Evolutionary conservation across 148 eudicot species (phyloP), one percentile per base, ranked within the genome.

Genomic region (Mesembryanthemum crystallinum): DNA sequence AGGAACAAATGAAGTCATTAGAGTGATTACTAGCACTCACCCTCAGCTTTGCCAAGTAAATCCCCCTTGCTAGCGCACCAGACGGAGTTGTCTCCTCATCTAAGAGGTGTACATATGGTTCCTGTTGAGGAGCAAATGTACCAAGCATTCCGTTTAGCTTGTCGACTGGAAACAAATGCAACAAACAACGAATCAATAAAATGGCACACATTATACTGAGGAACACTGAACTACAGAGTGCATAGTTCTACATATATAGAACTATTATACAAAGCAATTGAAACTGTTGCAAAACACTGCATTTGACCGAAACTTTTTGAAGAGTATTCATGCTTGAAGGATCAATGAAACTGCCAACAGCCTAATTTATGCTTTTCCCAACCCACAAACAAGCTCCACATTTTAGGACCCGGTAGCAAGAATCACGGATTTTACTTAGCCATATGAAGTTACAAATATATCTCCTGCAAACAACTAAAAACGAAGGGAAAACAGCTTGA

Each of bases 41-140:
- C 82, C 80, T 87, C 17, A 89, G 86, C 77, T 85, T 83, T 58
- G 92, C 92, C 8, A 71, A 57, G 75, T 87, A 89, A 54, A 71
- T 82, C 54, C 92, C 92, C 75, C 92, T 87, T 61, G 92, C 92
- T 60, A 89, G 82, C 76, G 75, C 83, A 24, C 92, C 92, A 55
- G 89, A 85, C 24, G 92, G 92, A 70, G 92, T 75, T n/a, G 83
- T 87, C 59, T 89, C 92, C 73, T 85, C 87, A 20, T 89, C 92
- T 69, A 89, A 73, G 33, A 78, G 79, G 77, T 84, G 83, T 25
- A 80, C 68, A 47, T 85, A 89, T 23, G 92, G 85, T 71, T 82
- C 88, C 68, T 80, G 74, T 55, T 73, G 89, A 75, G 92, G 92
- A 71, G 92, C 92, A 79, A 89, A 89, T 35, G 90, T 84, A 21